These are phyloP conservation scores for Cupressus sempervirens DNA, from an alignment of 75 land plant genomes.

Conservation along the genomic window DNA sequence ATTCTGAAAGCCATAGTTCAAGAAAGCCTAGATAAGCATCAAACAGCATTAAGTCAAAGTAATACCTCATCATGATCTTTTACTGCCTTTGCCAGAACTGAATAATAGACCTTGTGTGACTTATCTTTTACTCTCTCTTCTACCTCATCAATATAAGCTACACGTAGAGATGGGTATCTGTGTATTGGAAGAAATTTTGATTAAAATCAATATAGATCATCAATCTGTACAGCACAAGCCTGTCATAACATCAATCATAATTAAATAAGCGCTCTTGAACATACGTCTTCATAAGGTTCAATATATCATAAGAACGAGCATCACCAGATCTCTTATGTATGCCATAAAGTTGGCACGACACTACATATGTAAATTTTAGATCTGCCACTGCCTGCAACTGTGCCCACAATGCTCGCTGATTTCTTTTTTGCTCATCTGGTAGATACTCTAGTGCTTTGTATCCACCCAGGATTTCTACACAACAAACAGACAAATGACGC, in stretches of 20 bases:
- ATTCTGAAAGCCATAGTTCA: neutral
- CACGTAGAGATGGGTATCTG: conserved; percentile 78
- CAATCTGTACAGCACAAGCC: neutral
- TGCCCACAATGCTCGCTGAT: conserved; percentile 71
- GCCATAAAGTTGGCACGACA: conserved; percentile 92
- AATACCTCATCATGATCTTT: conserved; percentile 60
- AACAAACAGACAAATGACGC: neutral
- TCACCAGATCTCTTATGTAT: conserved; percentile 81
- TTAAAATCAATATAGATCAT: neutral
- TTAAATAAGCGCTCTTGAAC: conserved; percentile 11
- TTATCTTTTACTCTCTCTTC: conserved; percentile 50
- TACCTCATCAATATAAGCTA: conserved; percentile 80
- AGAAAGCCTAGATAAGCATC: neutral
- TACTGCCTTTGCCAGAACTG: conserved; percentile 38
- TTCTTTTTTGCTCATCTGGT: conserved; percentile 37
- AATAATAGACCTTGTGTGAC: conserved; percentile 26
- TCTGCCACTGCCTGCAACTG: conserved; percentile 92
- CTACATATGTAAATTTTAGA: conserved; percentile 99
- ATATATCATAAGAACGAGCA: conserved; percentile 73
- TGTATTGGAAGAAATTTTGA: neutral
- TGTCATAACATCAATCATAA: neutral
- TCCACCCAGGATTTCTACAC: conserved; percentile 57
- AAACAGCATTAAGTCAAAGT: neutral
- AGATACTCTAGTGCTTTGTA: conserved; percentile 42
- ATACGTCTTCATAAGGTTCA: conserved; percentile 80